Percentiles rank a stretch among this genome's conserved stretches.
These are phyloP conservation scores for Ogataea methanolica DNA, from an alignment of 805 yeast species.

Conservation along the genomic window DNA sequence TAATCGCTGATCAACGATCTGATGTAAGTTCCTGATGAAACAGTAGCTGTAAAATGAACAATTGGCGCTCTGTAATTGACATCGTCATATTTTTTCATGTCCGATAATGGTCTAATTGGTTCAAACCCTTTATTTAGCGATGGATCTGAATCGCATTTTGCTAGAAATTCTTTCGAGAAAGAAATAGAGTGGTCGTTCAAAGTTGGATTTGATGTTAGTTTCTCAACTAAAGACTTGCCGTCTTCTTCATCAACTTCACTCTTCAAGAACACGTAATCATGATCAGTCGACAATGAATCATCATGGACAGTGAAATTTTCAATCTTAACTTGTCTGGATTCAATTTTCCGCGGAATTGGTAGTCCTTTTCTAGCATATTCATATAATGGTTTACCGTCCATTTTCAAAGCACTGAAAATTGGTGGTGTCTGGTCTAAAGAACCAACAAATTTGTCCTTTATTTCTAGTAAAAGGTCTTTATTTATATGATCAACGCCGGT, in stretches of 20 bases:
- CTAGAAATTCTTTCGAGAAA: conserved; percentile 54
- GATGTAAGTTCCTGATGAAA: conserved; percentile 93
- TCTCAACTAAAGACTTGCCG: conserved; percentile 35
- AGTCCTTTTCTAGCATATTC: conserved; percentile 89
- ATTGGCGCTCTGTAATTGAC: conserved; percentile 55
- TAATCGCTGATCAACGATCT: conserved; percentile 86
- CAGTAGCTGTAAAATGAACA: conserved; percentile 69
- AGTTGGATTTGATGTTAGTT: conserved; percentile 43
- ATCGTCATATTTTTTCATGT: conserved; percentile 30
- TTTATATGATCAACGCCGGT: conserved; percentile 56
- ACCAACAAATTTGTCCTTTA: conserved; percentile 70
- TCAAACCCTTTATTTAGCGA: conserved; percentile 33
- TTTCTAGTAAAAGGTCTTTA: conserved; percentile 42
- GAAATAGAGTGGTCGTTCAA: conserved; percentile 59
- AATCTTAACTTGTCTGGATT: conserved; percentile 67
- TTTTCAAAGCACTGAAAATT: conserved; percentile 86
- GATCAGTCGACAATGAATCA: conserved; percentile 52
- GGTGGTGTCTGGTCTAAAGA: conserved; percentile 89
- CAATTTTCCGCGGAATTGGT: conserved; percentile 81
- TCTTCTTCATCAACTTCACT: conserved; percentile 44
- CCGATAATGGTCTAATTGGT: conserved; percentile 35
- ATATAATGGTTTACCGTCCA: conserved; percentile 90
- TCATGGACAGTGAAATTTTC: conserved; percentile 46
- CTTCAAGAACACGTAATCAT: conserved; percentile 43
- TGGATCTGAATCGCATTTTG: conserved; percentile 35